Evolutionary conservation across 78 protist genomes (phyloP), one percentile per base, ranked within the genome.

Genomic region (Speleostelium caveatum): DNA sequence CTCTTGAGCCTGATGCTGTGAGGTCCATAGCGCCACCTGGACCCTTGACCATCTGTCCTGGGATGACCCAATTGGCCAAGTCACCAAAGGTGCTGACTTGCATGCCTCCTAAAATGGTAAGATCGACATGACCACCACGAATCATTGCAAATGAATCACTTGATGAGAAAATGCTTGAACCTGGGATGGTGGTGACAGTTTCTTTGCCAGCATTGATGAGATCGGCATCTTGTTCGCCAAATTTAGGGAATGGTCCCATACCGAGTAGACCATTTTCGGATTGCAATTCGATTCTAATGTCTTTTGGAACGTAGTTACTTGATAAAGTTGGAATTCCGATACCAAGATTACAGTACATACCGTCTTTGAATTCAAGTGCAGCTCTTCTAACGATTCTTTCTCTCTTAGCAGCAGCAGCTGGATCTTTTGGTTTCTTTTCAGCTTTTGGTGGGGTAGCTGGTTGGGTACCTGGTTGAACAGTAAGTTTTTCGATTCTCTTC

Each of bases 21-120:
- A 98, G 63, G 66, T 98, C 99, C 99, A 98, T 97, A 51, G 99
- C 99, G 55, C 99, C 99, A 58, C 99, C 99, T 98, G 97, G 97
- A 36, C 99, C 99, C 95, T 98, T 98, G 35, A 98, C 99, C 98
- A 98, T 95, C 72, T 97, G 95, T n/a, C 96, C 93, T 24, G 99
- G 99, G 30, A 98, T 96, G 59, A 98, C 95, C 98, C 99, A 98
- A 95, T 98, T 98, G 80, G 99, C 99, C 0, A 98, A 68, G 66
- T 98, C 99, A 24, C 99, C 99, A 39, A 42, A 53, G 24, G 24
- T 42, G 14, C 97, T 60, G 8, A 97, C 98, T 55, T 98, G 96
- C 94, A 98, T 79, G 49, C 97, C 99, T n/a, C 99, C 99, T 30
- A 98, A 80, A 41, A 98, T 96, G 38, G 98, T 96, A 42, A 97